phyloP scores from a whole-genome alignment of 306 rosid species.

The Cicer yamashitae region DNA sequence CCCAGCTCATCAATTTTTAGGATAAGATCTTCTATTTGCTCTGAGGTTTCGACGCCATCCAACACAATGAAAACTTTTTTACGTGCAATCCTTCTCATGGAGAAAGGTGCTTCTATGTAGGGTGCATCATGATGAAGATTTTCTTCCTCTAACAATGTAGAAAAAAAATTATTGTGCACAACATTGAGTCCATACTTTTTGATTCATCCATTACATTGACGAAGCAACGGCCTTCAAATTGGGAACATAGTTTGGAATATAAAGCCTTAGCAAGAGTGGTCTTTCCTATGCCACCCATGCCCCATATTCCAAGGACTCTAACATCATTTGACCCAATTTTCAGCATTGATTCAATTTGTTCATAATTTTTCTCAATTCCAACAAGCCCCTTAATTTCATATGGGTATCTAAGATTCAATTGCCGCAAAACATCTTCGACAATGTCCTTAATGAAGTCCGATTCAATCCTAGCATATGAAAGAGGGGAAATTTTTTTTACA shows the following conservation, averaged over 20 bases:
- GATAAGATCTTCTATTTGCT: background rate
- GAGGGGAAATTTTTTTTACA: background rate
- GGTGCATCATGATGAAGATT: background rate
- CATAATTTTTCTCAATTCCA: background rate
- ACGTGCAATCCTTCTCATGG: background rate
- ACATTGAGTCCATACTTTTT: background rate
- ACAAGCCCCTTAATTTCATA: background rate
- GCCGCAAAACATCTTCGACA: background rate
- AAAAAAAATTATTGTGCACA: background rate
- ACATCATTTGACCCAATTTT: background rate
- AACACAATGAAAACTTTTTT: background rate
- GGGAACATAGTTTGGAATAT: background rate
- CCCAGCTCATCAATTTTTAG: background rate
- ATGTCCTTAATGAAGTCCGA: constrained; percentile 1
- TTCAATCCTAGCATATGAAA: constrained; percentile 23
- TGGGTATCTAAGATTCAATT: background rate
- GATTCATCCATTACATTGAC: background rate
- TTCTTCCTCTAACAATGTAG: background rate
- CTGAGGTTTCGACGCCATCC: background rate
- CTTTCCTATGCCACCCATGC: constrained; percentile 37
- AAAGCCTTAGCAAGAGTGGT: background rate
- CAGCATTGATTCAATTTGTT: constrained; percentile 2
- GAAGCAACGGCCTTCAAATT: constrained; percentile 31
- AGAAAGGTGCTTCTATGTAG: no score
- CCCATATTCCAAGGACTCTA: constrained; percentile 43